phyloP scores from a whole-genome alignment of 2,329 filamentous ascomycete genomes.

The Hortaea werneckii region DNA sequence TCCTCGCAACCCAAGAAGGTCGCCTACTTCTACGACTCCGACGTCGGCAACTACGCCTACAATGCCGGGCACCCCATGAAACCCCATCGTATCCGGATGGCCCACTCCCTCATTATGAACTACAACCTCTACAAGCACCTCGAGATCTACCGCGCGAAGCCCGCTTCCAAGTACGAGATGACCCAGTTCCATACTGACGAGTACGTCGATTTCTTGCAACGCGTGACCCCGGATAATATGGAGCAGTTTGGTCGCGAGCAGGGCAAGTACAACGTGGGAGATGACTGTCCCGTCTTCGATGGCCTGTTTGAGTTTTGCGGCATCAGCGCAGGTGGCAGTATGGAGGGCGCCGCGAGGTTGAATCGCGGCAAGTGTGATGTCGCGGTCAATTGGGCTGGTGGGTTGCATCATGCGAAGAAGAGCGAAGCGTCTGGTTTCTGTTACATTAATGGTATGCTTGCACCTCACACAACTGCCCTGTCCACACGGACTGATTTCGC shows the following conservation, averaged over 20 bases:
- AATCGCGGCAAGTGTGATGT: conserved; percentile 60
- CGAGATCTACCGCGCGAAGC: conserved; percentile 49
- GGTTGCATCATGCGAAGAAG: conserved; percentile 40
- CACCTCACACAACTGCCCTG: neutral
- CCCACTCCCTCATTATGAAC: conserved; percentile 57
- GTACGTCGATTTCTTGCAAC: conserved; percentile 63
- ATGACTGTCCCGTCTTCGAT: conserved; percentile 55
- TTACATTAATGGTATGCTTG: conserved; percentile 34
- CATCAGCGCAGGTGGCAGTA: conserved; percentile 58
- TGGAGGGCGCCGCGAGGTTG: conserved; percentile 60
- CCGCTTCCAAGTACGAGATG: conserved; percentile 58
- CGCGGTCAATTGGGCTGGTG: conserved; percentile 45
- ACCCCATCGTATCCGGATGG: conserved; percentile 58
- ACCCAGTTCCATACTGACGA: conserved; percentile 65
- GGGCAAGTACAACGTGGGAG: conserved; percentile 62
- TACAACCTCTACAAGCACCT: conserved; percentile 65
- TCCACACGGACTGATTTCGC: neutral
- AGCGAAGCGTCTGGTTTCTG: conserved; percentile 39
- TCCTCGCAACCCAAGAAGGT: conserved; percentile 62
- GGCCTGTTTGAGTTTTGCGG: conserved; percentile 62
- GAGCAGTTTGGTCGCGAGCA: conserved; percentile 86
- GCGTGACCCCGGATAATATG: conserved; percentile 98
- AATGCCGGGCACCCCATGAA: conserved; percentile 64
- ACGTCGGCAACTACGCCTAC: conserved; percentile 97
- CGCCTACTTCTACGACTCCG: conserved; percentile 96